Conservation (phyloP, 495 filamentous ascomycete genomes). For the Aspergillus incahuasiensis region DNA sequence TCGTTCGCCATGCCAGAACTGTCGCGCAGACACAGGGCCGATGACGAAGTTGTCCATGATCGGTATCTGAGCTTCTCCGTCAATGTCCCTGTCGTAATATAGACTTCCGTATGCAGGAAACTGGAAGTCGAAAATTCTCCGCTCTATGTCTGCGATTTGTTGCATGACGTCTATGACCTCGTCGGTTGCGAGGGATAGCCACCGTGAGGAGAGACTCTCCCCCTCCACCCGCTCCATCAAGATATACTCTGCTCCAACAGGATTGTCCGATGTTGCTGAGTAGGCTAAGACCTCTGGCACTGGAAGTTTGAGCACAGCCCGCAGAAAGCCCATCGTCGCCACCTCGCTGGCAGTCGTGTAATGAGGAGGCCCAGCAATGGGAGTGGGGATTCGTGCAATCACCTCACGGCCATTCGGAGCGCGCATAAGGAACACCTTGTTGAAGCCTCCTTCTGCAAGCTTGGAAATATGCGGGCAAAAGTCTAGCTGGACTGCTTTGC, state of each 20-base stretch:
- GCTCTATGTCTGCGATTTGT: conserved; percentile 35
- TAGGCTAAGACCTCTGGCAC: conserved; percentile 28
- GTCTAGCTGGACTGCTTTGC: conserved; percentile 25
- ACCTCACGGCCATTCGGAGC: conserved; percentile 29
- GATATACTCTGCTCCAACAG: conserved; percentile 35
- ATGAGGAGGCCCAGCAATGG: conserved; percentile 30
- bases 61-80: conserved; percentile 1
- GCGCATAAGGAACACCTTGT: conserved; percentile 27
- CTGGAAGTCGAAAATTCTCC: conserved; percentile 27
- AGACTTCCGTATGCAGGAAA: conserved; percentile 28
- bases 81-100: conserved; percentile 28
- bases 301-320: conserved; percentile 28
- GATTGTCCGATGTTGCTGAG: conserved; percentile 19
- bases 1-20: conserved; percentile 38
- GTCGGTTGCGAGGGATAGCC: conserved; percentile 8
- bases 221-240: conserved; percentile 34
- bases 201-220: conserved; percentile 31
- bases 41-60: conserved; percentile 30
- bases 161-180: conserved; percentile 33
- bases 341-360: conserved; percentile 42
- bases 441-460: conserved; percentile 35
- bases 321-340: conserved; percentile 37
- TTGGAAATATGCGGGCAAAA: conserved; percentile 25
- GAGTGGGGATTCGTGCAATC: conserved; percentile 35
- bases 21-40: conserved; percentile 27